phyloP scores from a whole-genome alignment of 2,329 filamentous ascomycete species.

The Myriosclerotinia curreyana region DNA sequence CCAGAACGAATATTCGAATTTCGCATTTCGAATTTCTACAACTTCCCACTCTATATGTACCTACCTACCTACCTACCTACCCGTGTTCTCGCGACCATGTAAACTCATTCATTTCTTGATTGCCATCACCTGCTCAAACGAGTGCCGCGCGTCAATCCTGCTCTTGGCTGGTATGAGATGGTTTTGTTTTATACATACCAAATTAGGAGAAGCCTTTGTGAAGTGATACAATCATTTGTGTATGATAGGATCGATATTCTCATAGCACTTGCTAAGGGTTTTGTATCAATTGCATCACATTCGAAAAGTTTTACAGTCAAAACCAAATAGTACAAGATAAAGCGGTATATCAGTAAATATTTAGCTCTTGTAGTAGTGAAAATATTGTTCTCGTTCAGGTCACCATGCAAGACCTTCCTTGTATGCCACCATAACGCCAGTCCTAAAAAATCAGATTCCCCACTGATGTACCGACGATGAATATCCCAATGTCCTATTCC shows the following conservation, averaged over 20 bases:
- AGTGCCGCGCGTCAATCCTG: no score
- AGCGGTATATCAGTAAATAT: neutral
- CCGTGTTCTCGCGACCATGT: no score
- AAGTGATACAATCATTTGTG: neutral
- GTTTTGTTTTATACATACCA: neutral
- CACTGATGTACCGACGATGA: neutral
- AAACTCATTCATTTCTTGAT: no score
- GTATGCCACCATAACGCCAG: slow-evolving; percentile 2
- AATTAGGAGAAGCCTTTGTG: neutral
- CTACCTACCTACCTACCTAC: no score
- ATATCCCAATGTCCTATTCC: neutral
- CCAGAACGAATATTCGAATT: no score
- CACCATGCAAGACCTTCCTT: neutral
- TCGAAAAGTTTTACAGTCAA: neutral
- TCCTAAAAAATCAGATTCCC: neutral
- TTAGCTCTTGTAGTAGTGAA: neutral
- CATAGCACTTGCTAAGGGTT: neutral
- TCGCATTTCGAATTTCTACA: no score
- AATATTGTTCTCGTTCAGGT: neutral
- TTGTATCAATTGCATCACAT: neutral
- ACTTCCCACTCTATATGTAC: no score
- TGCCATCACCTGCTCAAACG: no score
- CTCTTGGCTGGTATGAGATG: no score
- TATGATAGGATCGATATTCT: neutral
- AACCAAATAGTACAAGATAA: neutral